Evolutionary conservation across 73 alveolate genomes (phyloP).

Genomic region (Paramecium sonneborni): DNA sequence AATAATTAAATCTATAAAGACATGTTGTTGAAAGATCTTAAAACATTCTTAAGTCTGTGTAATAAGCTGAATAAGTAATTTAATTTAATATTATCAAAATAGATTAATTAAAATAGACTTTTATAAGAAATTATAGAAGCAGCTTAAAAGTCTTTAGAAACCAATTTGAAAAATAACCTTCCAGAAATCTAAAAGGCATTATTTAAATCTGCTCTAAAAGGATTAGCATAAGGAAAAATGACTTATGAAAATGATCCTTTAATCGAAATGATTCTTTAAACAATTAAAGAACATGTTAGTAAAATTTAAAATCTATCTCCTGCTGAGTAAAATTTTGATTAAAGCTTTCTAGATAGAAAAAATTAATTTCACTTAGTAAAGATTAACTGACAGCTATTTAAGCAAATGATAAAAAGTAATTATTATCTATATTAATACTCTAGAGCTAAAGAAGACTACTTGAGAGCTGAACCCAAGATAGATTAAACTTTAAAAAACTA

Average conservation of each 20-base stretch:
- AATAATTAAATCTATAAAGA: slow-evolving; percentile 27
- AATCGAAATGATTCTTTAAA: slow-evolving; percentile 43
- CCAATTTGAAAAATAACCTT: slow-evolving; percentile 15
- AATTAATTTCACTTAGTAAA: slow-evolving; percentile 8
- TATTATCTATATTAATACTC: not conserved
- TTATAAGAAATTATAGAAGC: slow-evolving; percentile 59
- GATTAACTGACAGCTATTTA: not conserved
- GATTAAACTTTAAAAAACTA: slow-evolving; percentile 26
- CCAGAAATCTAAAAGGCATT: slow-evolving; percentile 46
- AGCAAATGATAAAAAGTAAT: slow-evolving; percentile 12
- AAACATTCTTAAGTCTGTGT: slow-evolving; percentile 55
- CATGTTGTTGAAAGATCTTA: slow-evolving; percentile 57
- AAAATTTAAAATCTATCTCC: slow-evolving; percentile 61
- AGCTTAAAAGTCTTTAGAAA: slow-evolving; percentile 51
- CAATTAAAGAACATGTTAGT: slow-evolving; percentile 56
- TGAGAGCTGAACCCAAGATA: slow-evolving; percentile 30
- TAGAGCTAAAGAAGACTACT: slow-evolving; percentile 32
- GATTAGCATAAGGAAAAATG: slow-evolving; percentile 65
- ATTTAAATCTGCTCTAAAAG: slow-evolving; percentile 57
- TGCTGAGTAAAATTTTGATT: slow-evolving; percentile 38
- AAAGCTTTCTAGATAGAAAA: slow-evolving; percentile 2
- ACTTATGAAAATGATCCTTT: slow-evolving; percentile 64
- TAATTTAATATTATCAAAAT: not conserved
- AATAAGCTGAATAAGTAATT: slow-evolving; percentile 19
- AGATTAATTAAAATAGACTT: slow-evolving; percentile 54